Evolutionary conservation across 1,139 yeast species (phyloP).

Genomic region (Torulaspora globosa): DNA sequence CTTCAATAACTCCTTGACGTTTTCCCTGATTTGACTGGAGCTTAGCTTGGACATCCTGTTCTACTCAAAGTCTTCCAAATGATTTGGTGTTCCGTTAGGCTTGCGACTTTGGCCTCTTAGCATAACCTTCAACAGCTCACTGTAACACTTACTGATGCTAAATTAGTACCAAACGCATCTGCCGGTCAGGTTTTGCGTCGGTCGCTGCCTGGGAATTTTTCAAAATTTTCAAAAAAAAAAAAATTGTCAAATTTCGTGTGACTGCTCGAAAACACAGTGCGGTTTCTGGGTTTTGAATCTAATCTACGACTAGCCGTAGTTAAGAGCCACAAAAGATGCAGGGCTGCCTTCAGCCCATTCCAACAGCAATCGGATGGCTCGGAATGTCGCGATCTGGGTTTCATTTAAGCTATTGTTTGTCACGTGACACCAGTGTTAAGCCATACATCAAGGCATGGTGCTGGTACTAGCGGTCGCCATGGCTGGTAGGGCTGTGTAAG

Average conservation of each 20-base stretch:
- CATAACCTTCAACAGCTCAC: too few relatives aligned
- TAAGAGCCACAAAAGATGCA: neutral
- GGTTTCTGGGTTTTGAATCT: neutral
- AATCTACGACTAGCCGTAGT: neutral
- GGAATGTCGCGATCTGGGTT: too few relatives aligned
- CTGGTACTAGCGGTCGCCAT: too few relatives aligned
- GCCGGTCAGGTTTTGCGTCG: neutral
- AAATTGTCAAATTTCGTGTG: neutral
- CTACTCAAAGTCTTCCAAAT: constrained; percentile 30
- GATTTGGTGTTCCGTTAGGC: constrained; percentile 21
- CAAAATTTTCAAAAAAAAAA: neutral
- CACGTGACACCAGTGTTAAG: neutral
- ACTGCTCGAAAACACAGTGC: neutral
- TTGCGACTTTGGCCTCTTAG: constrained; percentile 15
- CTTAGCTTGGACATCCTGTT: constrained; percentile 86
- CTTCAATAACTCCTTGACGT: constrained; percentile 89
- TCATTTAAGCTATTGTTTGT: neutral
- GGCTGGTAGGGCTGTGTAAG: neutral
- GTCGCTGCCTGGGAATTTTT: neutral
- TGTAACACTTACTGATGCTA: too few relatives aligned
- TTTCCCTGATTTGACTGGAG: constrained; percentile 90
- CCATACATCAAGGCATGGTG: too few relatives aligned
- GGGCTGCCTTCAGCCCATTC: neutral
- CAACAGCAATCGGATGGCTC: too few relatives aligned
- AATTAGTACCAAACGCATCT: neutral